Base-by-base conservation (phyloP, 2,329 filamentous ascomycete genomes). In the Calonectria pauciramosa region DNA sequence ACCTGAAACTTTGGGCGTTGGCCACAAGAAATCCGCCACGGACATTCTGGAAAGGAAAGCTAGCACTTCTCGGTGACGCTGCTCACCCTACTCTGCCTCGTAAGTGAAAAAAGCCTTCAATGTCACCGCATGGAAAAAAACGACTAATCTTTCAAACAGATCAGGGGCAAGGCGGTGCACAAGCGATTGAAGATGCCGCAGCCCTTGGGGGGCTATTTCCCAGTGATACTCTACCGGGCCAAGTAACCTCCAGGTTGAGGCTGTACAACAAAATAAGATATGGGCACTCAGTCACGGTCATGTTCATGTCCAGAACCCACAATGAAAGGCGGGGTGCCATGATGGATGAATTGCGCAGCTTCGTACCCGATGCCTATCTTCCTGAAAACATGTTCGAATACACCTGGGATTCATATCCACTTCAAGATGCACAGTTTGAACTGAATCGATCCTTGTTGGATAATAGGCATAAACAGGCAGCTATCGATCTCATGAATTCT, bases 41-140 rank as follows among this genome's bases (percentile, higher is more conserved):
- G 8, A 32, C 5, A 6, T 65, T 65, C 26, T 65, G 30, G 38
- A 47, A 32, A 13, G 60, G 38, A 8, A 65, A 30, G 14, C 26
- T 41, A 10, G 60, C 28, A 0, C 20, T 72, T 0, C 51, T 75
- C 0, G 74, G 74, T 1, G 74, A 75, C 2, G 74, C 74, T 28
- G 74, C 74, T n/a, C 74, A 75, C 5, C 74, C 74, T 0, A 75
- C 74, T 67, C 71, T 74, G 32, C 74, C 71, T 23, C 71, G 74
- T 74, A 47, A 47, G 71, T 49, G 9, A 11, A 20, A n/a, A 49
- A 9, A 20, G 30, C 2, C 11, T 34, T 13, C 11, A 34, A 9
- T 9, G 34, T 34, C 34, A 34, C 7, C 7, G 1, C 23, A 1
- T 23, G 7, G 6, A n/a, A 20, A 8, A 28, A 32, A 13, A 7